Conservation (phyloP, 371 early-diverging fungal species). For the Parasitella parasitica region DNA sequence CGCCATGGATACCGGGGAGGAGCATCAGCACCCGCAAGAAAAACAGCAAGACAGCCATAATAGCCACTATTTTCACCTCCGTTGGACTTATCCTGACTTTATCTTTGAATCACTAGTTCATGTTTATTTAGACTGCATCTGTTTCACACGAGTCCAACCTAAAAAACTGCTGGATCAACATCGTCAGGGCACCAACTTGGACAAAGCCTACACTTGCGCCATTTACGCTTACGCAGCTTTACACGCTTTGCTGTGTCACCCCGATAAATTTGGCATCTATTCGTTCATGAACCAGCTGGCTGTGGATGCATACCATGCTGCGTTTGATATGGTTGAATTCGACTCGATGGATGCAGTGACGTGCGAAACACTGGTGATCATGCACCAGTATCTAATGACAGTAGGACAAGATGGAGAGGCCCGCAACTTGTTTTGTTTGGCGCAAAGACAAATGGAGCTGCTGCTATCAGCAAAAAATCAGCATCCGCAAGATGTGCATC, state of each 20-base stretch:
- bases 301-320: slow-evolving; percentile 20
- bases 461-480: background rate
- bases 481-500: background rate
- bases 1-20: background rate
- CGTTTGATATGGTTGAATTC: slow-evolving; percentile 30
- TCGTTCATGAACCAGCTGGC: slow-evolving; percentile 24
- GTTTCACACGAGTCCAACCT: background rate
- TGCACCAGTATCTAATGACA: slow-evolving; percentile 25
- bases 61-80: background rate
- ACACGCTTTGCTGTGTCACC: slow-evolving; percentile 30
- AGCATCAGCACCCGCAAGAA: background rate
- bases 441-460: slow-evolving; percentile 17
- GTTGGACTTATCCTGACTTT: slow-evolving; percentile 6
- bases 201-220: slow-evolving; percentile 24
- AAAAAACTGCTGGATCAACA: background rate
- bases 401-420: slow-evolving; percentile 13
- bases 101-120: slow-evolving; percentile 17
- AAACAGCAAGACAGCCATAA: background rate
- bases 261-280: slow-evolving; percentile 24
- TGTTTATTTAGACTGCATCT: background rate
- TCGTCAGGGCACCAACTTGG: background rate
- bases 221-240: slow-evolving; percentile 30
- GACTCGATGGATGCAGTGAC: slow-evolving; percentile 19
- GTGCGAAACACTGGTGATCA: slow-evolving; percentile 28
- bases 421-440: slow-evolving; percentile 21